Evolutionary conservation across 1,139 yeast species (phyloP), one percentile per base, ranked within the genome.

Genomic region (Kurtzmaniella natalensis): DNA sequence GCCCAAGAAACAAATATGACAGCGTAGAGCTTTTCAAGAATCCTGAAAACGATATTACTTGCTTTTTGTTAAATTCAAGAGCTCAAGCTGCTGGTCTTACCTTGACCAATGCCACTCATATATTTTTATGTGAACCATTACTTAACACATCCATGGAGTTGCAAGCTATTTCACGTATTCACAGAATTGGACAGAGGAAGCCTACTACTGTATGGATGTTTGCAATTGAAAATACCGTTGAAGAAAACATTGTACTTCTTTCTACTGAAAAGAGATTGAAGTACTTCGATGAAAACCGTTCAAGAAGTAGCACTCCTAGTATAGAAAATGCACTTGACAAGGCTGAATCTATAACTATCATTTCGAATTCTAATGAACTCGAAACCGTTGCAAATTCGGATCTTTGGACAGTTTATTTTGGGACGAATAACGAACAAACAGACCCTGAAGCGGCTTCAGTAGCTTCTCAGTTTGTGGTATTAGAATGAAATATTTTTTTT

Each of bases 141-240:
- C 81, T 89, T n/a, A 88, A 87, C 49, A 78, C 88, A 0, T 82
- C 95, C 1, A 66, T 88, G 33, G 97, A 92, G 48, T 56, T 84
- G 16, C 98, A 92, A 51, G 96, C 97, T 0, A 82, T 89, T 37
- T 85, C 94, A 29, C 72, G 98, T 44, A 80, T 92, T 30, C 96
- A 89, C 52, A 64, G 98, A 41, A 89, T 92, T 50, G 98, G 98
- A 0, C 98, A 92, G 54, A 74, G 70, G 3, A 64, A 69, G 27
- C 76, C 74, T 13, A 92, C 97, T 0, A 82, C 80, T 2, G 95
- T 92, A 2, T 89, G 96, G 95, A 81, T 84, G 74, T 87, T 89
- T 61, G 80, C 85, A 21, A 82, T 88, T 37, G 77, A 74, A 38
- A 80, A 82, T 30, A 79, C 95, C 0, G 94, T 92, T n/a, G 98